Conservation (phyloP, 345 rosid species). For the Hibiscus tridactylites region DNA sequence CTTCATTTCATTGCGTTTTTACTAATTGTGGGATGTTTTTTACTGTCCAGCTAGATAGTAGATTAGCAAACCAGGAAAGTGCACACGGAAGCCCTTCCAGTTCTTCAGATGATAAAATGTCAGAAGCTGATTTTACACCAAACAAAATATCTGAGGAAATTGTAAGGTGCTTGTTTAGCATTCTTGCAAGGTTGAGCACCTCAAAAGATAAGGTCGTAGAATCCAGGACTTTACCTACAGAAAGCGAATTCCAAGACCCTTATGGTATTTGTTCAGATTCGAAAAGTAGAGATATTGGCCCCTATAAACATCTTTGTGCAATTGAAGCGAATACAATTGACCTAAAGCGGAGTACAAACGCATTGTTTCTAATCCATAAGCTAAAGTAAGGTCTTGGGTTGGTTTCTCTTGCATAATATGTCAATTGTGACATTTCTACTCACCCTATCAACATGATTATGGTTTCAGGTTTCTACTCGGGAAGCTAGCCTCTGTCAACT, state of each 20-base stretch:
- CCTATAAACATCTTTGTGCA: constrained; percentile 45
- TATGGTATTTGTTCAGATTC: constrained; percentile 37
- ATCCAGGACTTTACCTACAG: constrained; percentile 10
- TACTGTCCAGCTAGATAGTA: constrained; percentile 53
- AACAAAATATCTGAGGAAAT: constrained; percentile 75
- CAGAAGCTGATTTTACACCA: constrained; percentile 36
- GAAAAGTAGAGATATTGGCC: constrained; percentile 47
- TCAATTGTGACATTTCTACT: not conserved
- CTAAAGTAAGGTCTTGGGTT: constrained; percentile 49
- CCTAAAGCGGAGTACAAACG: constrained; percentile 44
- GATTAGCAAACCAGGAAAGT: constrained; percentile 50
- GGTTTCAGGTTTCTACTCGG: constrained; percentile 51
- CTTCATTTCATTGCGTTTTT: not conserved
- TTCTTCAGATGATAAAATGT: constrained; percentile 30
- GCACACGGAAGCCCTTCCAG: constrained; percentile 45
- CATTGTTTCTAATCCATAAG: constrained; percentile 57
- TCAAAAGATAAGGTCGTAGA: constrained; percentile 38
- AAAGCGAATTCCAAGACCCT: constrained; percentile 40
- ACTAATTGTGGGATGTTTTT: constrained; percentile 1
- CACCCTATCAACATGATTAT: constrained; percentile 10
- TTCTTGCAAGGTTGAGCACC: constrained; percentile 59
- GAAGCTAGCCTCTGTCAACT: constrained; percentile 62
- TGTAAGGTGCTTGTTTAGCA: constrained; percentile 49
- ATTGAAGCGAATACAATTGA: constrained; percentile 54
- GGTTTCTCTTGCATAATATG: not conserved